Base-by-base conservation (phyloP, 2,329 filamentous ascomycete species). In the Venturia oleaginea region DNA sequence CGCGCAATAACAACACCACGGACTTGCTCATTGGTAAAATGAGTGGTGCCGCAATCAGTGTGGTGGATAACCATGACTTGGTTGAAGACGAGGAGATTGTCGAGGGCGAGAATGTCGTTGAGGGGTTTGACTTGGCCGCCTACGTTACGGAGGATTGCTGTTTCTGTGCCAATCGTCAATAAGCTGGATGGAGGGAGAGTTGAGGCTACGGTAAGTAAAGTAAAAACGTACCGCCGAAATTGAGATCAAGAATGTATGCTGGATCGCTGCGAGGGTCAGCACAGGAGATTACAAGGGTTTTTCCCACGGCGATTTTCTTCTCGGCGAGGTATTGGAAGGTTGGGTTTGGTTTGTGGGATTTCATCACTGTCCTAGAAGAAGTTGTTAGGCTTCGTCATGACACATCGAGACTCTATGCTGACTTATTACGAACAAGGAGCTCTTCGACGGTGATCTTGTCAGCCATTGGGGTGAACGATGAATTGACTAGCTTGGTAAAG, bases 91-190 rank as follows among this genome's bases (percentile, higher is more conserved):
- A 70, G 17, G 30, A 70, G 64, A 19, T 62, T 55, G 59, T 73
- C 69, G 1, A 71, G 62, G 59, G 68, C 66, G 8, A 71, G 54
- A 27, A 71, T 66, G 37, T 69, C 68, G 15, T 67, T 65, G 3
- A 71, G 65, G 13, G 67, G 70, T 4, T 60, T 61, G 22, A 70
- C 64, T 61, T 70, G 68, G 1, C 71, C 69, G 51, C 69, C 67
- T 30, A 63, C 57, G 66, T 70, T 71, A 57, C 68, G 65, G 42
- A 72, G 64, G 7, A 69, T 63, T 19, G 70, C 32, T 8, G 69
- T 64, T 32, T 68, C 68, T 62, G 34, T 27, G 4, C 11, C 2
- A 1, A 17, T 40, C 4, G 37, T 43, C 8, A 42, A n/a, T 15
- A 2, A 0, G 13, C 3, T 34, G 27, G 17, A 34, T 13, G 42